Conservation (phyloP, 306 rosid genomes). For the Prinsepia uniflora region DNA sequence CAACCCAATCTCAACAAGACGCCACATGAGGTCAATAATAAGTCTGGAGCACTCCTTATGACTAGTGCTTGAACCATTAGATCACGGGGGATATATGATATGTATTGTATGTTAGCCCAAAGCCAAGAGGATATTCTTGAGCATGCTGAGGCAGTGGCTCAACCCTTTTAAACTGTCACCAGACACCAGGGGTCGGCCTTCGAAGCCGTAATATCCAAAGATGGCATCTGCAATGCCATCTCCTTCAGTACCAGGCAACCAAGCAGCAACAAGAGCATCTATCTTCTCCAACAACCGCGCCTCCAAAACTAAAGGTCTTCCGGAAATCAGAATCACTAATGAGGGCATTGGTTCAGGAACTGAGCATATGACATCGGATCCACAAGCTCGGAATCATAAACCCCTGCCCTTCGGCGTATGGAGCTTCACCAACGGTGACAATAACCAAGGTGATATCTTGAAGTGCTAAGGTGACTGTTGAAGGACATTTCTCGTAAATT, state of each 20-base stretch:
- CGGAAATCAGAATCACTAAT: conserved; percentile 61
- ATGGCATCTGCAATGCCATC: conserved; percentile 56
- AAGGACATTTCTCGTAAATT: conserved; percentile 43
- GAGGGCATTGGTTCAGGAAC: conserved; percentile 60
- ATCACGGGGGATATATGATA: background rate
- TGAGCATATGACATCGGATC: conserved; percentile 36
- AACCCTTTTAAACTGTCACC: conserved; percentile 59
- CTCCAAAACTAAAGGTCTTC: conserved; percentile 60
- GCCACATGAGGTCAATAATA: no score
- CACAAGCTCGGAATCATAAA: conserved; percentile 54
- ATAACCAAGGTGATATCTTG: conserved; percentile 53
- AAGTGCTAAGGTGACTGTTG: conserved; percentile 31
- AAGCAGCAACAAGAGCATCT: conserved; percentile 68
- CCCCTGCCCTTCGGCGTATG: conserved; percentile 54
- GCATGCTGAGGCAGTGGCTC: conserved; percentile 32
- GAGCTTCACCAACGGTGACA: conserved; percentile 63
- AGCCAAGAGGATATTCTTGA: conserved; percentile 51
- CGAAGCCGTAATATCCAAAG: conserved; percentile 57
- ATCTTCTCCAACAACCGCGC: conserved; percentile 47
- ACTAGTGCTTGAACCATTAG: background rate
- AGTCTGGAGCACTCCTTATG: no score
- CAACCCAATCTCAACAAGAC: background rate
- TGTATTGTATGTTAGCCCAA: conserved; percentile 29
- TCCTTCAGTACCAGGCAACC: conserved; percentile 82
- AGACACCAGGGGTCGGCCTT: conserved; percentile 56